Conservation (phyloP, 2,329 filamentous ascomycete species). For the Didymella pomorum region DNA sequence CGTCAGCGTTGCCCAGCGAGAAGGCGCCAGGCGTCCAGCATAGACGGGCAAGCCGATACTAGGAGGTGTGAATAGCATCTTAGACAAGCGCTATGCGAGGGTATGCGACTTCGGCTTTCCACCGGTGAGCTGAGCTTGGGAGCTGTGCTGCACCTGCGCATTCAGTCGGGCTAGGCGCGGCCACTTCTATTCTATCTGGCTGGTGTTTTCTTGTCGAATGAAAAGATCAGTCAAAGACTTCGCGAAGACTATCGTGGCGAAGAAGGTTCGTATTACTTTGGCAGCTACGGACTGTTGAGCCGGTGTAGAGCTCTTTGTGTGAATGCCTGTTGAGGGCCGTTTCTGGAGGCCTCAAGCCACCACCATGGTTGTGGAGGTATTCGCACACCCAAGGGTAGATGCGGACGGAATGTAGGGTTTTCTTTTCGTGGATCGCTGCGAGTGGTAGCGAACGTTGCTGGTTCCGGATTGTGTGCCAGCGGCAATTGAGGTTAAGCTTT, state of each 20-base stretch:
- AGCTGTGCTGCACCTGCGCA: slow-evolving; percentile 5
- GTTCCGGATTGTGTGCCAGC: neutral
- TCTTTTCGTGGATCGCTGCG: neutral
- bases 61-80: neutral
- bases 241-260: slow-evolving; percentile 2
- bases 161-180: slow-evolving; percentile 2
- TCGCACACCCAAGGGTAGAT: slow-evolving; percentile 17
- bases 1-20: slow-evolving; percentile 1
- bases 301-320: slow-evolving; percentile 7
- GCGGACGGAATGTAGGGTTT: neutral
- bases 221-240: neutral
- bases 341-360: slow-evolving; percentile 3
- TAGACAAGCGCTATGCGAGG: slow-evolving; percentile 1
- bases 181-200: neutral
- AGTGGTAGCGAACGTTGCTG: neutral
- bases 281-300: slow-evolving; percentile 9
- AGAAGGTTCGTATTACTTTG: slow-evolving; percentile 2
- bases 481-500: neutral
- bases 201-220: neutral
- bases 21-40: neutral
- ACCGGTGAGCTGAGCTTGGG: slow-evolving; percentile 3
- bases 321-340: slow-evolving; percentile 4
- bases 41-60: neutral
- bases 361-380: neutral
- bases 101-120: slow-evolving; percentile 6